Conservation (phyloP, 2,329 filamentous ascomycete genomes). For the Periconia digitata region DNA sequence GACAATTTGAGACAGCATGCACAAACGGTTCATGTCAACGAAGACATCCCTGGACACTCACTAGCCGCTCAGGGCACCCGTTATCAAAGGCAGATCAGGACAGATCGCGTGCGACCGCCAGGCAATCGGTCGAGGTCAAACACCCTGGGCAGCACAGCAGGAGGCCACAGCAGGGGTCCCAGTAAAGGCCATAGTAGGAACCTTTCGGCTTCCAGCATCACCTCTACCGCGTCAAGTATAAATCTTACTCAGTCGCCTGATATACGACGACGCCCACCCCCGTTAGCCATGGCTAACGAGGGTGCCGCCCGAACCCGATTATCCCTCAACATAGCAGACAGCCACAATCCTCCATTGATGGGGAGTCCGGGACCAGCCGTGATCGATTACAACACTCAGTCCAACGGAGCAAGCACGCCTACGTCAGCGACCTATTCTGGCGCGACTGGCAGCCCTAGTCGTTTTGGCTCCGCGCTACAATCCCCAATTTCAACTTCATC, state of each 20-base stretch:
- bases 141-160: slow-evolving; percentile 72
- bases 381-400: slow-evolving; percentile 64
- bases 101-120: slow-evolving; percentile 76
- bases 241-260: slow-evolving; percentile 54
- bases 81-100: slow-evolving; percentile 89
- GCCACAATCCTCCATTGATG: slow-evolving; percentile 61
- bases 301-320: slow-evolving; percentile 61
- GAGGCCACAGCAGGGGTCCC: slow-evolving; percentile 70
- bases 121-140: slow-evolving; percentile 73
- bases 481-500: slow-evolving; percentile 74
- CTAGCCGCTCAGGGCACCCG: slow-evolving; percentile 88
- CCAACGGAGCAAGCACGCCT: slow-evolving; percentile 77
- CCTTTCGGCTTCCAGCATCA: slow-evolving; percentile 84
- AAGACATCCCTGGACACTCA: slow-evolving; percentile 92
- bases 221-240: slow-evolving; percentile 71
- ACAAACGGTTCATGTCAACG: slow-evolving; percentile 95
- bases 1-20: slow-evolving; percentile 97
- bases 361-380: slow-evolving; percentile 66
- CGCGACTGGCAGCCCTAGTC: slow-evolving; percentile 70
- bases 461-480: slow-evolving; percentile 66
- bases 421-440: slow-evolving; percentile 81
- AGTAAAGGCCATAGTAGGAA: slow-evolving; percentile 75
- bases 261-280: slow-evolving; percentile 70
- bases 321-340: slow-evolving; percentile 60
- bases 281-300: slow-evolving; percentile 79